Percentiles rank a stretch among this genome's conserved stretches.
Conservation (phyloP, 257 asterid genomes). For the Scutellaria minor region DNA sequence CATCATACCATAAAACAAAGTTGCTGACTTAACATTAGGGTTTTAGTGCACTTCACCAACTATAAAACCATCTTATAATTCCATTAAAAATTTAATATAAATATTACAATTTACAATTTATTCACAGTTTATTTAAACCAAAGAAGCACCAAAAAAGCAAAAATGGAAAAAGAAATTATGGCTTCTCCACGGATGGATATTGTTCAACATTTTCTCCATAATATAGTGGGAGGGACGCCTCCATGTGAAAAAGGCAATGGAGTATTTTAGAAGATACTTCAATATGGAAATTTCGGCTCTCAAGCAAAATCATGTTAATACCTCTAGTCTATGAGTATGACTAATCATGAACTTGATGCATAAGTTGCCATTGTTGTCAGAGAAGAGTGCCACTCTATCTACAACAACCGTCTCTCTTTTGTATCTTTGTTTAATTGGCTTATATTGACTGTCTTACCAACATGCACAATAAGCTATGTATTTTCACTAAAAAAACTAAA, state of each 20-base stretch:
- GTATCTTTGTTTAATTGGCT: conserved; percentile 56
- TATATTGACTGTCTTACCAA: conserved; percentile 56
- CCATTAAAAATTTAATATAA: no score
- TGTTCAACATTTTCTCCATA: no score
- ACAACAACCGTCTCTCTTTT: conserved; percentile 79
- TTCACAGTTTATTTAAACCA: no score
- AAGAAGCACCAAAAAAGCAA: no score
- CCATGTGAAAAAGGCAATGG: not conserved
- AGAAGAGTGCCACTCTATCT: conserved; percentile 83
- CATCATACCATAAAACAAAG: no score
- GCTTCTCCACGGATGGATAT: no score
- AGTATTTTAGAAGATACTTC: conserved; percentile 5
- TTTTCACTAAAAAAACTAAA: conserved; percentile 14
- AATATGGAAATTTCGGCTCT: conserved; percentile 12
- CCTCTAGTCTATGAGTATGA: conserved; percentile 98
- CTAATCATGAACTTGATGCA: conserved; percentile 84
- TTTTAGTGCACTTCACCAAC: no score
- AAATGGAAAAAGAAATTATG: not conserved
- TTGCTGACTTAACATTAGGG: no score
- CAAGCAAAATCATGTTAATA: conserved; percentile 35
- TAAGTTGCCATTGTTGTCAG: conserved; percentile 67
- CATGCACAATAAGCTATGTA: conserved; percentile 30
- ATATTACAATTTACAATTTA: no score
- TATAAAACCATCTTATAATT: no score
- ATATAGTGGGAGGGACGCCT: no score